phyloP scores from a whole-genome alignment of 768 basidiomycete genomes.

The Leccinellum luteum region DNA sequence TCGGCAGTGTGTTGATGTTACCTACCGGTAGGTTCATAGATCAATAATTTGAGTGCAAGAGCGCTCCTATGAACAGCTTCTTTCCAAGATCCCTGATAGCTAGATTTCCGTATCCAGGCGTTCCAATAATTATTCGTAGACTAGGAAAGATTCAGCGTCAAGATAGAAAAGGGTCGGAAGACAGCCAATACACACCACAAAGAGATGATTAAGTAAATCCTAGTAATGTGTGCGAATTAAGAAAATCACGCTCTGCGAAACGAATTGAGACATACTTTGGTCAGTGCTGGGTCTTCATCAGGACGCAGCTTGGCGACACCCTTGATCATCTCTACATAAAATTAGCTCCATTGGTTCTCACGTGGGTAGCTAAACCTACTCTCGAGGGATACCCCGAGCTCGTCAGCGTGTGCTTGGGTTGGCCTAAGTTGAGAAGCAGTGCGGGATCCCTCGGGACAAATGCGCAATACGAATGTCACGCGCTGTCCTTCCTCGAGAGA shows the following conservation, averaged over 20 bases:
- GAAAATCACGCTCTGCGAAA: not conserved
- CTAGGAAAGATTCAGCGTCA: slow-evolving; percentile 27
- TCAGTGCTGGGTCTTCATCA: slow-evolving; percentile 71
- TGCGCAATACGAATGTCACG: slow-evolving; percentile 85
- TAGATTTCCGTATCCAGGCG: slow-evolving; percentile 84
- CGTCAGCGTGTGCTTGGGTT: slow-evolving; percentile 41
- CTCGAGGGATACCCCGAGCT: slow-evolving; percentile 45
- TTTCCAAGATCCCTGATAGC: slow-evolving; percentile 92
- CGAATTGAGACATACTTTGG: slow-evolving; percentile 40
- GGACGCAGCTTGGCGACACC: slow-evolving; percentile 46
- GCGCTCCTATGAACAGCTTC: slow-evolving; percentile 93
- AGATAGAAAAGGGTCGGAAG: not conserved
- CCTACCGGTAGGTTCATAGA: slow-evolving; percentile 85
- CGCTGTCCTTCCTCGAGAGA: slow-evolving; percentile 79
- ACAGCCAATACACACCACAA: slow-evolving; percentile 42
- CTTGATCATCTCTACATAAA: slow-evolving; percentile 37
- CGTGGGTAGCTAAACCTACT: slow-evolving; percentile 27
- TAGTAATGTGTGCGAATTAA: slow-evolving; percentile 20
- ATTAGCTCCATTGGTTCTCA: slow-evolving; percentile 3
- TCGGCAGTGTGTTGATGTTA: no score
- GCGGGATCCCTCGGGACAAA: slow-evolving; percentile 45
- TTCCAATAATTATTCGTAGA: slow-evolving; percentile 84
- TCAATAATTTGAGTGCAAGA: slow-evolving; percentile 88
- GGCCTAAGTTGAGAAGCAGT: slow-evolving; percentile 14
- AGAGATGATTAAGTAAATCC: slow-evolving; percentile 56